Evolutionary conservation across 2,329 filamentous ascomycete genomes (phyloP).

Genomic region (Sarocladium brachiariae): DNA sequence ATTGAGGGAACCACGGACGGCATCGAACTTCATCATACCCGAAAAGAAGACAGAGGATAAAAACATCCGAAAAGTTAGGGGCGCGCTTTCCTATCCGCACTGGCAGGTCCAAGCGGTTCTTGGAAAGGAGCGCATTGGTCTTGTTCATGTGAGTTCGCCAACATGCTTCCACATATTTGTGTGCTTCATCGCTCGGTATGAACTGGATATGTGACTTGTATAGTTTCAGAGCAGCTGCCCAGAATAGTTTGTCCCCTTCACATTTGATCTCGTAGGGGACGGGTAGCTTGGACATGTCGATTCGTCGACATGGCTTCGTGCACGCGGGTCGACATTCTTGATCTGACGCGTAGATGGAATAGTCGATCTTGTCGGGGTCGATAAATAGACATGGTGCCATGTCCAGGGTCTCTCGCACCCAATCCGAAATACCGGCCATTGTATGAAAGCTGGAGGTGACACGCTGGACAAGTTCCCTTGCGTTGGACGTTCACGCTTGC

Average conservation of each 20-base stretch:
- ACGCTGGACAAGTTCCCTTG: too few species aligned
- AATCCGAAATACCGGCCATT: too few species aligned
- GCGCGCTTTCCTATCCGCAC: neutral
- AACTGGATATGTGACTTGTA: neutral
- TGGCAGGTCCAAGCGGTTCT: neutral
- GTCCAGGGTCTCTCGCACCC: neutral
- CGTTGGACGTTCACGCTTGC: too few species aligned
- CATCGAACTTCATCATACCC: neutral
- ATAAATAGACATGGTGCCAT: neutral
- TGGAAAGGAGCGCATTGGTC: neutral
- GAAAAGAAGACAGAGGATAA: neutral
- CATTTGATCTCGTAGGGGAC: neutral
- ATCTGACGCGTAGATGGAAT: neutral
- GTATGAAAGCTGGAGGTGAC: too few species aligned
- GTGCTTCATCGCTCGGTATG: neutral
- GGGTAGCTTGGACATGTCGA: neutral
- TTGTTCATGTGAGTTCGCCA: neutral
- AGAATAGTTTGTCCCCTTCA: neutral
- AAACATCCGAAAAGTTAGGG: neutral
- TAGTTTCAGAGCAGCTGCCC: neutral
- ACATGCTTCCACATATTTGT: neutral
- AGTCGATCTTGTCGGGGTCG: neutral
- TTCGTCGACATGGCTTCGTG: neutral
- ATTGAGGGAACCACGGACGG: neutral
- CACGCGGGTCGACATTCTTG: neutral